These are phyloP conservation scores for Penstemon eatonii DNA, from an alignment of 257 asterid genomes.

Conservation along the genomic window DNA sequence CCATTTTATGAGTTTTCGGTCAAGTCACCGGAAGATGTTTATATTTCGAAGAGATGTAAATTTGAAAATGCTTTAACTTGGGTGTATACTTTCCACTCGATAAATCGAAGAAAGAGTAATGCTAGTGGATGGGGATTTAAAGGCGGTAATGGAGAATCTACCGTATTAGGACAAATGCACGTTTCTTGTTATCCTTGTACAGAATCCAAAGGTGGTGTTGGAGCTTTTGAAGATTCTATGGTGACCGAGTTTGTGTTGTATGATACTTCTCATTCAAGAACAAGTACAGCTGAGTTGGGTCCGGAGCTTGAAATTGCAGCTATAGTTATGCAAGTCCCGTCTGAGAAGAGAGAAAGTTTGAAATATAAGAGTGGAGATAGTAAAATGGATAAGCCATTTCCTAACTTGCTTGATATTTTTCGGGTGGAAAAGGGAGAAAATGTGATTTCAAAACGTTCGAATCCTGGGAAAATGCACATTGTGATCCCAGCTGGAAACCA, in stretches of 20 bases:
- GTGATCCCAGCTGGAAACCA: constrained; percentile 89
- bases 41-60: constrained; percentile 68
- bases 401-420: constrained; percentile 45
- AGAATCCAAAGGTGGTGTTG: constrained; percentile 43
- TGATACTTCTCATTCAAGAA: constrained; percentile 56
- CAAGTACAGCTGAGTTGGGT: constrained; percentile 46
- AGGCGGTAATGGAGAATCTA: constrained; percentile 47
- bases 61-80: constrained; percentile 55
- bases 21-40: constrained; percentile 64
- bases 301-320: constrained; percentile 77
- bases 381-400: constrained; percentile 35
- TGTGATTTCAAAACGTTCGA: constrained; percentile 19
- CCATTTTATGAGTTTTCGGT: constrained; percentile 70
- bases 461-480: constrained; percentile 53
- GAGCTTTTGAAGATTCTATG: constrained; percentile 56
- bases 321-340: constrained; percentile 62
- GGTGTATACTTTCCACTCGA: constrained; percentile 79
- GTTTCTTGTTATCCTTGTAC: constrained; percentile 65
- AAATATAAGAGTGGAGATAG: constrained; percentile 50
- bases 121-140: constrained; percentile 67
- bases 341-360: constrained; percentile 69
- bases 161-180: constrained; percentile 70
- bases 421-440: constrained; percentile 35
- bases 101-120: constrained; percentile 64
- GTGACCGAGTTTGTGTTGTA: constrained; percentile 77